phyloP scores from a whole-genome alignment of 306 rosid species.

The Chamaecrista fasciculata region DNA sequence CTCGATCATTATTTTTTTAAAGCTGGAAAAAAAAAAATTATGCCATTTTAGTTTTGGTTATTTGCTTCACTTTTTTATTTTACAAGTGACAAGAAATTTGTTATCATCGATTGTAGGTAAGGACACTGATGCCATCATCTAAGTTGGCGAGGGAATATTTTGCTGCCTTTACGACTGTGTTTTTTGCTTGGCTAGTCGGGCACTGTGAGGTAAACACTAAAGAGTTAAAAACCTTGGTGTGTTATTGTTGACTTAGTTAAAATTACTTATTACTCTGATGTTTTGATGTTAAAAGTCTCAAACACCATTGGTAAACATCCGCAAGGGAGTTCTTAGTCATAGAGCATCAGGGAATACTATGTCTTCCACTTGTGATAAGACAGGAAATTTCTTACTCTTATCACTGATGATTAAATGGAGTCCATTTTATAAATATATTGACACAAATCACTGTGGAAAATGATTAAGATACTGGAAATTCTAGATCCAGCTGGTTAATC shows the following conservation, averaged over 20 bases:
- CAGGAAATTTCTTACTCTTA: not conserved
- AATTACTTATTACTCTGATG: conserved; percentile 17
- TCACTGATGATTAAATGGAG: conserved; percentile 17
- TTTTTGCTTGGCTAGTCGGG: conserved; percentile 90
- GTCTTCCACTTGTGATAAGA: conserved; percentile 18
- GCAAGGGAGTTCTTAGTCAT: not conserved
- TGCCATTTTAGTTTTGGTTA: not conserved
- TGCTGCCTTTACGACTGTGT: conserved; percentile 69
- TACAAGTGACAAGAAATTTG: not conserved
- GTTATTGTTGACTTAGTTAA: not conserved
- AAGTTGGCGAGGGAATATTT: conserved; percentile 68
- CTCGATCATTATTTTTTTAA: too few relatives aligned
- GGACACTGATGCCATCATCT: conserved; percentile 58
- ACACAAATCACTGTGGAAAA: conserved; percentile 13
- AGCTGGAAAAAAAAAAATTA: too few relatives aligned
- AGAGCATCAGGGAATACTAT: not conserved
- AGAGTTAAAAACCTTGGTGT: not conserved
- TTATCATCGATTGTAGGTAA: conserved; percentile 52
- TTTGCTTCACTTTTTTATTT: not conserved
- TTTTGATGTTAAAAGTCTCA: not conserved
- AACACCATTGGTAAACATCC: not conserved
- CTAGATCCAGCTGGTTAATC: not conserved
- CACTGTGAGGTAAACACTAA: conserved; percentile 64
- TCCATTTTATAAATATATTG: conserved; percentile 19
- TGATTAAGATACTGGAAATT: conserved; percentile 8